These are phyloP conservation scores for Zizania palustris DNA, from an alignment of 202 grass and related monocot genomes.

Conservation along the genomic window DNA sequence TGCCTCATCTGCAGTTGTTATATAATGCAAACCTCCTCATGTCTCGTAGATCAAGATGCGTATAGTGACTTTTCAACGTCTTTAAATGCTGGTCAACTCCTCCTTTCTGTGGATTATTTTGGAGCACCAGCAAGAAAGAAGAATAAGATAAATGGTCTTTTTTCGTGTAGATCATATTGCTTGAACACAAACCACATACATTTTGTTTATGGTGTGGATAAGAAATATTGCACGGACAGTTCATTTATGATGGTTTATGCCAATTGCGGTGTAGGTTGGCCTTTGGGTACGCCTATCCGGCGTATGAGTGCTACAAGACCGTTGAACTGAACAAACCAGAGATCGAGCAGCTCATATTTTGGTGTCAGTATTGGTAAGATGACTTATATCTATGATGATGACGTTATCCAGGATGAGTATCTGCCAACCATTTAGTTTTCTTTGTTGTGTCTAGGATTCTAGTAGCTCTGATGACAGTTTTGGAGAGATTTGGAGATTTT, in stretches of 20 bases:
- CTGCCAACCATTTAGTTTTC: slow-evolving; percentile 27
- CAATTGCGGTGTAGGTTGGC: slow-evolving; percentile 56
- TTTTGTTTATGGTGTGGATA: slow-evolving; percentile 1
- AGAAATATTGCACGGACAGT: slow-evolving; percentile 5
- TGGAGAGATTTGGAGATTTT: slow-evolving; percentile 90
- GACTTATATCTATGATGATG: slow-evolving; percentile 18
- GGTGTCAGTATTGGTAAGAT: slow-evolving; percentile 94
- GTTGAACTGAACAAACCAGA: slow-evolving; percentile 94
- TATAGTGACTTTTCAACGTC: background rate
- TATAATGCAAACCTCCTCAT: background rate
- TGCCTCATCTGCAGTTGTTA: background rate
- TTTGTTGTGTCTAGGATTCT: slow-evolving; percentile 74
- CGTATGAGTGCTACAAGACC: slow-evolving; percentile 96
- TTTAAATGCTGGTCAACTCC: background rate
- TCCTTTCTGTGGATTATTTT: slow-evolving; percentile 6
- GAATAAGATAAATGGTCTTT: background rate
- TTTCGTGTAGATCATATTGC: background rate
- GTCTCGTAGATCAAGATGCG: slow-evolving; percentile 7
- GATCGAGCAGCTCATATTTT: slow-evolving; percentile 93
- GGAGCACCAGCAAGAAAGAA: background rate
- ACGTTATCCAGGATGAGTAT: slow-evolving; percentile 6
- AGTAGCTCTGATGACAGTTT: slow-evolving; percentile 80
- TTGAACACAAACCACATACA: background rate
- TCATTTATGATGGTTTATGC: slow-evolving; percentile 18
- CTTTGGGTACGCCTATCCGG: slow-evolving; percentile 91